Evolutionary conservation across 2,329 filamentous ascomycete genomes (phyloP).

Genomic region (Alternaria alternata): DNA sequence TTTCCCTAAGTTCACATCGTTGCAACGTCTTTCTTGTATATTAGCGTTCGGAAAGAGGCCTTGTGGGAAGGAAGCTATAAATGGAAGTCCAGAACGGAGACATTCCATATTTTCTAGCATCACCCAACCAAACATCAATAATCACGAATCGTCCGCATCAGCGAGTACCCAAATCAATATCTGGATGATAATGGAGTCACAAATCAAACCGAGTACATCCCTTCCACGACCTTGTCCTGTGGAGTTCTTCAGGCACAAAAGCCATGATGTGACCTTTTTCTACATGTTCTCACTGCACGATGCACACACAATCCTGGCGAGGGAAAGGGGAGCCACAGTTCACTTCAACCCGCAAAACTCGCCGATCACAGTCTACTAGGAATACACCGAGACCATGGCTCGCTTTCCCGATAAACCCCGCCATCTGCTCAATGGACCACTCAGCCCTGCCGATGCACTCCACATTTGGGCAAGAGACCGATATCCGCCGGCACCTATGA

Average conservation of each 20-base stretch:
- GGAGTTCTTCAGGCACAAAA: constrained; percentile 8
- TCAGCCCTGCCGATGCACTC: not conserved
- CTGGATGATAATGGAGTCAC: not conserved
- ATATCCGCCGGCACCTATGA: not conserved
- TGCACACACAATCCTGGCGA: not conserved
- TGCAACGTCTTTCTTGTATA: not conserved
- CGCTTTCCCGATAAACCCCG: not conserved
- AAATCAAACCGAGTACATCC: not conserved
- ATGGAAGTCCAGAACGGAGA: not conserved
- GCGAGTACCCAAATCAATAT: not conserved
- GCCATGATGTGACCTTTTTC: constrained; percentile 20
- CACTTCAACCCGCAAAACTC: not conserved
- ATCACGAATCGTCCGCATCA: not conserved
- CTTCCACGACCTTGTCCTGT: not conserved
- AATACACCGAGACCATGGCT: not conserved
- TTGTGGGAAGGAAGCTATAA: not conserved
- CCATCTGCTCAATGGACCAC: not conserved
- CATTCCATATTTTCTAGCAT: not conserved
- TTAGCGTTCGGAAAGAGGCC: not conserved
- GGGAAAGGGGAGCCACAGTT: not conserved
- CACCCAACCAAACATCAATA: not conserved
- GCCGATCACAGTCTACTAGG: constrained; percentile 3
- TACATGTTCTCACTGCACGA: constrained; percentile 21
- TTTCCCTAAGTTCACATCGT: not conserved
- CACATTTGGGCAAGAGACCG: not conserved